Evolutionary conservation across 495 filamentous ascomycete species (phyloP).

Genomic region (Podospora appendiculata): DNA sequence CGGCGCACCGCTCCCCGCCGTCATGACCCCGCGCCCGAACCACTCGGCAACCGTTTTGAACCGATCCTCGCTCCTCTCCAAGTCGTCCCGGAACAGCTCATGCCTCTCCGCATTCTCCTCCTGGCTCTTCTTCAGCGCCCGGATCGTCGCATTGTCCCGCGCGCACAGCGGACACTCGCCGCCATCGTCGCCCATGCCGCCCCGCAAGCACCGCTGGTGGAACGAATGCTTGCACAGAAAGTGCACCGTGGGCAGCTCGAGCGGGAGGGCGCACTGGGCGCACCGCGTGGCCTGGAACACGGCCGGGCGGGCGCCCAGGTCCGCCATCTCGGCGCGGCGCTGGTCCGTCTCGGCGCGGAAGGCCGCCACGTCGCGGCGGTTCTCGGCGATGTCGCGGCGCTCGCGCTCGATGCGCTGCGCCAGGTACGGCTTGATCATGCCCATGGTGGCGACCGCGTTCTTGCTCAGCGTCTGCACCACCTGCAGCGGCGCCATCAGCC

Average conservation of each 20-base stretch:
- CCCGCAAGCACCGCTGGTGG: constrained; percentile 74
- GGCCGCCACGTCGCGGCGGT: constrained; percentile 71
- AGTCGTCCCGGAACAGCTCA: constrained; percentile 77
- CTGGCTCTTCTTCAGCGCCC: constrained; percentile 77
- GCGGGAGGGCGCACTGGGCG: constrained; percentile 60
- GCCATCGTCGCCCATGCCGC: constrained; percentile 46
- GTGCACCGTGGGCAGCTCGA: constrained; percentile 86
- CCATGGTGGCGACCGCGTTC: constrained; percentile 78
- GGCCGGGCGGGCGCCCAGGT: constrained; percentile 67
- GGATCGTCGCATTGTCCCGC: constrained; percentile 73
- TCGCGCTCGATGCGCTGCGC: constrained; percentile 82
- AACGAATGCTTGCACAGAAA: constrained; percentile 96
- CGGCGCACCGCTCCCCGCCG: no score
- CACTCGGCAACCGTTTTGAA: constrained; percentile 89
- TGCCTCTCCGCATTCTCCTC: constrained; percentile 82
- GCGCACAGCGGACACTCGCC: constrained; percentile 83
- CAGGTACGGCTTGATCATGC: constrained; percentile 90
- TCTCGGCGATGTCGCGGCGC: constrained; percentile 72
- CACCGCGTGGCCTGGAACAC: constrained; percentile 90
- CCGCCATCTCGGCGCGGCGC: constrained; percentile 68
- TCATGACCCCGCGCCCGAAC: constrained; percentile 91
- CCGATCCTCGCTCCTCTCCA: constrained; percentile 71
- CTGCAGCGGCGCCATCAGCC: constrained; percentile 91
- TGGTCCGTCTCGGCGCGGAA: constrained; percentile 80
- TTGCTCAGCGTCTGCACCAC: constrained; percentile 80